phyloP scores from a whole-genome alignment of 2,329 filamentous ascomycete genomes.

The Fusarium neocosmosporiellum region DNA sequence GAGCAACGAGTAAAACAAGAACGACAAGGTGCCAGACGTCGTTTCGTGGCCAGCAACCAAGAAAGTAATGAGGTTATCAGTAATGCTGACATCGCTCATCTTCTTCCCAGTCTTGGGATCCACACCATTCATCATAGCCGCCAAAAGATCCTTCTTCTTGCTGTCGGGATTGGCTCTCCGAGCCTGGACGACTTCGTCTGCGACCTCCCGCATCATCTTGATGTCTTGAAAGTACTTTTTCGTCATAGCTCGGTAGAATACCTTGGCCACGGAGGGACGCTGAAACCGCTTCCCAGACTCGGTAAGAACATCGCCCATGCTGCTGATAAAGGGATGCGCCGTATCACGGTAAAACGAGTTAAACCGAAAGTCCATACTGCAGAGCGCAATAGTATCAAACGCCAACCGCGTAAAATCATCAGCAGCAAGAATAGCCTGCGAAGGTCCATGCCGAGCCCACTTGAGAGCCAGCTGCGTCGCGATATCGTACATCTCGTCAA shows the following conservation, averaged over 20 bases:
- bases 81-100: conserved; percentile 68
- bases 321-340: conserved; percentile 46
- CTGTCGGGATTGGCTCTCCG: conserved; percentile 62
- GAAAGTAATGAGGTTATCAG: conserved; percentile 77
- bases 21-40: conserved; percentile 71
- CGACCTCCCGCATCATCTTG: conserved; percentile 61
- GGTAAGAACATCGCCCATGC: conserved; percentile 69
- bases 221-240: conserved; percentile 63
- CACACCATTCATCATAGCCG: conserved; percentile 71
- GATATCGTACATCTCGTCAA: conserved; percentile 69
- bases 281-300: conserved; percentile 63
- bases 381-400: conserved; percentile 70
- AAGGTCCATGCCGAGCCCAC: conserved; percentile 54
- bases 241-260: conserved; percentile 57
- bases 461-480: conserved; percentile 70
- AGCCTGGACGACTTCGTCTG: conserved; percentile 66
- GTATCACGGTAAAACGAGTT: conserved; percentile 65
- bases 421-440: conserved; percentile 61
- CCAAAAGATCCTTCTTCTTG: conserved; percentile 70
- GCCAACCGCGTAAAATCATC: conserved; percentile 73
- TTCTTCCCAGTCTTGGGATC: conserved; percentile 73
- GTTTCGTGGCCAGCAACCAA: conserved; percentile 76
- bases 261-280: conserved; percentile 58
- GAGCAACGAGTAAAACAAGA: conserved; percentile 69
- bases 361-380: conserved; percentile 69